Evolutionary conservation across 140 eudicot species (phyloP).

Genomic region (Bidens hawaiensis): DNA sequence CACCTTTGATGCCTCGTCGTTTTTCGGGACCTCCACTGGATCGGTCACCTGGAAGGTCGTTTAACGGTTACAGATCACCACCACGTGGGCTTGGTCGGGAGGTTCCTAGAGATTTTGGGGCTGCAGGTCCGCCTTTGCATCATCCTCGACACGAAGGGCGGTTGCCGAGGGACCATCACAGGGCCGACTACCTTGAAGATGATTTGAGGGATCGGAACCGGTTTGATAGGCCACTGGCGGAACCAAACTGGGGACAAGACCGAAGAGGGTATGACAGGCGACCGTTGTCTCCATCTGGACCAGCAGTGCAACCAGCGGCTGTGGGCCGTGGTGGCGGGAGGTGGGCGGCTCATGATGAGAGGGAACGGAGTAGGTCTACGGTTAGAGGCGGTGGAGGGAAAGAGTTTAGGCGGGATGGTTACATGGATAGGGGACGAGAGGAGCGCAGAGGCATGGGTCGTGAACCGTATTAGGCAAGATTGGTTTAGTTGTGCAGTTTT

Average conservation of each 20-base stretch:
- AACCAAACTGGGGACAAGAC: conserved; percentile 62
- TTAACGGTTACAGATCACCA: conserved; percentile 75
- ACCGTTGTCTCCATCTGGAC: conserved; percentile 43
- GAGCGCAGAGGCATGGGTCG: conserved; percentile 61
- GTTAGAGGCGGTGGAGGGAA: conserved; percentile 52
- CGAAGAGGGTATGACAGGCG: conserved; percentile 72
- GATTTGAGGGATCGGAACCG: conserved; percentile 57
- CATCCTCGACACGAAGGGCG: conserved; percentile 70
- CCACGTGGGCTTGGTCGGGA: conserved; percentile 74
- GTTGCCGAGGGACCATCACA: conserved; percentile 55
- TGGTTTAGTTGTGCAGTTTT: conserved; percentile 7
- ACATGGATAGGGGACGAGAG: conserved; percentile 75
- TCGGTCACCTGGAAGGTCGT: conserved; percentile 64
- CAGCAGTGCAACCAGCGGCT: conserved; percentile 27
- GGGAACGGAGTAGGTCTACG: conserved; percentile 85
- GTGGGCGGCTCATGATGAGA: conserved; percentile 49
- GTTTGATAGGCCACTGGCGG: conserved; percentile 51
- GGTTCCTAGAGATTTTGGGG: conserved; percentile 64
- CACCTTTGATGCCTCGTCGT: conserved; percentile 53
- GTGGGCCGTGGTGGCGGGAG: conserved; percentile 35
- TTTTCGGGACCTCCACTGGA: conserved; percentile 60
- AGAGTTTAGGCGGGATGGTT: conserved; percentile 65
- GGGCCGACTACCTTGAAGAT: conserved; percentile 58
- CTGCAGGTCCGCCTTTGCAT: conserved; percentile 49
- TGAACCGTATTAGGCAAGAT: conserved; percentile 44